Evolutionary conservation across 2,329 filamentous ascomycete genomes (phyloP).

Genomic region (Didymella sp.): DNA sequence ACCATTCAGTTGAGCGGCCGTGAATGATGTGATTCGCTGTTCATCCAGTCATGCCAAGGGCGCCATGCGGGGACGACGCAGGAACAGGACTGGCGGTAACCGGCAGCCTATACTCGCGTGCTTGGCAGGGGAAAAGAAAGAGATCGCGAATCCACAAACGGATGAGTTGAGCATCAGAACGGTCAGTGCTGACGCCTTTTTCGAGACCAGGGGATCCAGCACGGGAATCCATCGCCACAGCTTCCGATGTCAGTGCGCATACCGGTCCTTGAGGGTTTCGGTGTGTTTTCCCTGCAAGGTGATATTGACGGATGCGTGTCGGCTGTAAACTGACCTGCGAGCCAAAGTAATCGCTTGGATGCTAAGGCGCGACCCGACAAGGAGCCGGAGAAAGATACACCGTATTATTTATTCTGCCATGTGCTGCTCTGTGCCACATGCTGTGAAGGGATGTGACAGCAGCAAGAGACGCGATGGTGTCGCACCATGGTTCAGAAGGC

Average conservation of each 20-base stretch:
- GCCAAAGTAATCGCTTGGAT: conserved; percentile 5
- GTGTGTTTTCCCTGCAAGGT: conserved; percentile 10
- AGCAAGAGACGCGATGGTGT: conserved; percentile 20
- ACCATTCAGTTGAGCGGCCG: conserved; percentile 16
- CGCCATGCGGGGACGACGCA: conserved; percentile 29
- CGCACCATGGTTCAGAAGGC: conserved; percentile 35
- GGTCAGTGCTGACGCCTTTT: conserved; percentile 16
- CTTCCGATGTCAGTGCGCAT: conserved; percentile 9
- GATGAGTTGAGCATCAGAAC: conserved; percentile 12
- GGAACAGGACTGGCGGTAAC: conserved; percentile 38
- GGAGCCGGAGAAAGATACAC: conserved; percentile 7
- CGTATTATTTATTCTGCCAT: conserved; percentile 12
- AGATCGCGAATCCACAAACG: conserved; percentile 12
- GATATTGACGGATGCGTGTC: conserved; percentile 4
- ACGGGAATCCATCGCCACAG: conserved; percentile 13
- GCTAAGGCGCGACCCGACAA: conserved; percentile 14
- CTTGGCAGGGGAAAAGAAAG: conserved; percentile 45
- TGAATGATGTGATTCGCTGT: conserved; percentile 34
- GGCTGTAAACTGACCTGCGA: conserved; percentile 4
- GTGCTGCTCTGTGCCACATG: conserved; percentile 17
- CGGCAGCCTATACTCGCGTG: conserved; percentile 19
- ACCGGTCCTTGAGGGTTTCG: conserved; percentile 4
- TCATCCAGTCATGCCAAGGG: conserved; percentile 32
- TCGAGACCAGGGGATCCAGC: conserved; percentile 12
- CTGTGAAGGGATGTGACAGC: conserved; percentile 24